Percentiles rank a stretch among this genome's conserved stretches.
Evolutionary conservation across 768 basidiomycete species (phyloP).

Genomic region (Russula emetica): DNA sequence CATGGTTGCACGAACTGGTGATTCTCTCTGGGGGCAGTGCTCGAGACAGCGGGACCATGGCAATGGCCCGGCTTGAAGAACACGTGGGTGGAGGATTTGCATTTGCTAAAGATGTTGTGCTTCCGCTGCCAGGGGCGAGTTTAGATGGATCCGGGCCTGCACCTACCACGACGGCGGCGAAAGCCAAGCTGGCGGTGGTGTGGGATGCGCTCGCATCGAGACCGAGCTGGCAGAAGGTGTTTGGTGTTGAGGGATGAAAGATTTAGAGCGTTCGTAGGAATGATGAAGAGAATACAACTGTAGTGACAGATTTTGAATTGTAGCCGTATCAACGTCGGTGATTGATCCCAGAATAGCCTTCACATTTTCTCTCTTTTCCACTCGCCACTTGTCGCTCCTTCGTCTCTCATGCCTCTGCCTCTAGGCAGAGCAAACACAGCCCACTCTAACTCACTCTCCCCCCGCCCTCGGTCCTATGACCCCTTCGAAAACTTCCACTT

Average conservation of each 20-base stretch:
- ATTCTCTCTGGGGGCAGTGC: constrained; percentile 51
- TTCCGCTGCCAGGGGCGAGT: constrained; percentile 9
- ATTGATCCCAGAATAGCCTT: not conserved
- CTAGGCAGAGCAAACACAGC: not conserved
- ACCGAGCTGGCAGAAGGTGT: constrained; percentile 70
- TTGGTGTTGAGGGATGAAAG: constrained; percentile 30
- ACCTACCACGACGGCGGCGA: constrained; percentile 22
- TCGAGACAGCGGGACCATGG: constrained; percentile 48
- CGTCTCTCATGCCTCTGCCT: constrained; percentile 11
- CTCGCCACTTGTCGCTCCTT: constrained; percentile 5
- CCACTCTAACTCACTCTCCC: constrained; percentile 29
- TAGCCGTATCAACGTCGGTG: constrained; percentile 12
- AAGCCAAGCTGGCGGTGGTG: constrained; percentile 49
- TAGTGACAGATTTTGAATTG: not conserved
- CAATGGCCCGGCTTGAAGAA: constrained; percentile 49
- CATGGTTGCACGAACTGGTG: constrained; percentile 66
- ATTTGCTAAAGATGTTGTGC: constrained; percentile 34
- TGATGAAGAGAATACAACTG: no score
- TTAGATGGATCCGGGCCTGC: constrained; percentile 8
- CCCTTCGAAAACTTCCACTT: not conserved
- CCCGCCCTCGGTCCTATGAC: not conserved
- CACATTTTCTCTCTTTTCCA: not conserved
- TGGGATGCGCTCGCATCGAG: constrained; percentile 67
- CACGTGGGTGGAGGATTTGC: constrained; percentile 46
- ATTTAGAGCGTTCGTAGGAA: not conserved